Evolutionary conservation across 768 basidiomycete species (phyloP).

Genomic region (Boletus rubropictus): DNA sequence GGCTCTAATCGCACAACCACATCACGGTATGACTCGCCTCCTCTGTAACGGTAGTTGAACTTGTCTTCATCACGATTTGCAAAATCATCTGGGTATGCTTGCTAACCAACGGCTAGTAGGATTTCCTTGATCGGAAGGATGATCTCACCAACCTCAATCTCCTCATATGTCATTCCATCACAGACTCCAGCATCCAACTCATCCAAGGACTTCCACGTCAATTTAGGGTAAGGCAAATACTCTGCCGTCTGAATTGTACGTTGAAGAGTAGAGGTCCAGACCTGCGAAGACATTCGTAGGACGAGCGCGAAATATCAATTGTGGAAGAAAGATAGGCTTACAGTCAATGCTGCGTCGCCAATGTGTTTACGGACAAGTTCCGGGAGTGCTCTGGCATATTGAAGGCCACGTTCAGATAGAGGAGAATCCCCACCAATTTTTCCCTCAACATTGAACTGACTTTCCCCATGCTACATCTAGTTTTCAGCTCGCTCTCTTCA

Average conservation of each 20-base stretch:
- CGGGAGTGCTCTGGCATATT: constrained; percentile 84
- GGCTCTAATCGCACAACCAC: constrained; percentile 94
- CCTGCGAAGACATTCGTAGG: constrained; percentile 39
- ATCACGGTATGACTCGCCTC: constrained; percentile 96
- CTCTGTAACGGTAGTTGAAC: constrained; percentile 97
- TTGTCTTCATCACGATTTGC: constrained; percentile 98
- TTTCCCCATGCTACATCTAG: constrained; percentile 82
- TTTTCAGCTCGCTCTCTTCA: constrained; percentile 4
- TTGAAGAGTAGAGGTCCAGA: constrained; percentile 97
- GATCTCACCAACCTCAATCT: constrained; percentile 72
- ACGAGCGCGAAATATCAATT: not conserved
- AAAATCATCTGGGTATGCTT: constrained; percentile 96
- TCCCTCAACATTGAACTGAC: constrained; percentile 92
- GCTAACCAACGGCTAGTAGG: constrained; percentile 37
- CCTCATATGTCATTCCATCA: constrained; percentile 99
- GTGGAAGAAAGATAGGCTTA: constrained; percentile 30
- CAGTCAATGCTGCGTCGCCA: constrained; percentile 82
- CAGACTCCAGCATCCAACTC: constrained; percentile 99
- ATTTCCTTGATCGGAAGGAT: not conserved
- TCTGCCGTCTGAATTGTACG: constrained; percentile 90
- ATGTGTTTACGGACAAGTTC: constrained; percentile 85
- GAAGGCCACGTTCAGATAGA: constrained; percentile 75
- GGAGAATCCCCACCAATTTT: constrained; percentile 97
- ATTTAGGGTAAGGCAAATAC: constrained; percentile 75
- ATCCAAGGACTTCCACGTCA: constrained; percentile 98